Percentiles rank a stretch among this genome's conserved stretches.
phyloP scores from a whole-genome alignment of 2,329 filamentous ascomycete species.

The Ceratocystis harringtonii region DNA sequence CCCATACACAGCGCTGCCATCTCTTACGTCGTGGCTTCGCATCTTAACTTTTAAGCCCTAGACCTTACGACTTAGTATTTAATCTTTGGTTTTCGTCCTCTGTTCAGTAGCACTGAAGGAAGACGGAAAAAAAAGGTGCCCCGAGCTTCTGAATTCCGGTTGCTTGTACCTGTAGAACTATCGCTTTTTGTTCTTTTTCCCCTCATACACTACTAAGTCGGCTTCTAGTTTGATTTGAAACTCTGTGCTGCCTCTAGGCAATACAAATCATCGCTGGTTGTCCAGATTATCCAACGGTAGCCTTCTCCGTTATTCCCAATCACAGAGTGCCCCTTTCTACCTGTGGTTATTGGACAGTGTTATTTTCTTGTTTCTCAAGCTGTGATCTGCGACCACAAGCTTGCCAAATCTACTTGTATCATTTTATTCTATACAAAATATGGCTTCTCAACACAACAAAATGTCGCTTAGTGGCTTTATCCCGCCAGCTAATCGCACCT shows the following conservation, averaged over 20 bases:
- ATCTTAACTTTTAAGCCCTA: constrained; percentile 12
- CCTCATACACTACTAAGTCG: not conserved
- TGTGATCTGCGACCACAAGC: constrained; percentile 12
- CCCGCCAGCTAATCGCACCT: constrained; percentile 55
- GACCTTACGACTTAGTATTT: constrained; percentile 14
- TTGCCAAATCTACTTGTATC: constrained; percentile 6
- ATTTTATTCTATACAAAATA: not conserved
- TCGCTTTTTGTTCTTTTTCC: not conserved
- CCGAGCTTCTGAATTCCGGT: not conserved
- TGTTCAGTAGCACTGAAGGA: not conserved
- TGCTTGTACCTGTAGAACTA: constrained; percentile 1
- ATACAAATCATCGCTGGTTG: not conserved
- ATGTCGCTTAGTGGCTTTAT: constrained; percentile 68
- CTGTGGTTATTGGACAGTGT: not conserved
- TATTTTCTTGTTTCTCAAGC: not conserved
- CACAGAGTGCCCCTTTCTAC: not conserved
- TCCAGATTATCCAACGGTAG: not conserved
- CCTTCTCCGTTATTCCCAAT: not conserved
- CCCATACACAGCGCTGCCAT: not conserved
- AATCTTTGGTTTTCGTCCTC: constrained; percentile 9
- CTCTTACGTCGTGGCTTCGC: constrained; percentile 3
- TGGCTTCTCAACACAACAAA: constrained; percentile 13
- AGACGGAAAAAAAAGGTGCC: not conserved
- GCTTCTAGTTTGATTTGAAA: not conserved
- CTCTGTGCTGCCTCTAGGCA: not conserved